A percentile compares a stretch with the other conserved stretches of the same genome.
Evolutionary conservation across 257 asterid genomes (phyloP).

Genomic region (Plantago major): DNA sequence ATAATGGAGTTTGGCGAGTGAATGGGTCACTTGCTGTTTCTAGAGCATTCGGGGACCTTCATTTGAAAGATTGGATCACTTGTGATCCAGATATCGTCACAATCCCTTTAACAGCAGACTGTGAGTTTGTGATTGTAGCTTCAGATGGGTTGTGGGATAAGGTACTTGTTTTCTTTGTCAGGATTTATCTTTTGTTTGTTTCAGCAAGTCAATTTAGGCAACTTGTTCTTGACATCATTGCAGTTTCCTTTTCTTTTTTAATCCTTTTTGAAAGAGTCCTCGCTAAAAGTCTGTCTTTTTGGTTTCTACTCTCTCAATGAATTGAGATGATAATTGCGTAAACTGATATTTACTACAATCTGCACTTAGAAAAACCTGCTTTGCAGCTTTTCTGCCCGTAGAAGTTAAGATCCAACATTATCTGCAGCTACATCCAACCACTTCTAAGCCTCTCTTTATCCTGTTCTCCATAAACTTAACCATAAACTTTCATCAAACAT

Average conservation of each 20-base stretch:
- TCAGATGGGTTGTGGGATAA: conserved; percentile 61
- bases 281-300: not conserved
- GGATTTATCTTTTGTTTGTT: not conserved
- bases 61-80: conserved; percentile 45
- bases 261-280: not conserved
- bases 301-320: not conserved
- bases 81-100: conserved; percentile 41
- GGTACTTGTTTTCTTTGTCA: conserved; percentile 15
- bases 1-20: conserved; percentile 45
- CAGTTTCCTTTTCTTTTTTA: not conserved
- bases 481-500: no score
- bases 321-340: no score
- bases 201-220: not conserved
- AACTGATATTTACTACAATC: no score
- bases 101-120: conserved; percentile 35
- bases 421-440: not conserved
- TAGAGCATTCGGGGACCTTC: conserved; percentile 43
- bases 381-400: no score
- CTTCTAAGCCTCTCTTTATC: not conserved
- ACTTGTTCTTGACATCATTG: not conserved
- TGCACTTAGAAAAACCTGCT: no score
- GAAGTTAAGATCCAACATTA: no score
- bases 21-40: conserved; percentile 51
- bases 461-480: no score
- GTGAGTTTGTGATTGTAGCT: conserved; percentile 43